Base-by-base conservation (phyloP, 208 protist genomes). In the Acanthamoeba sp. region DNA sequence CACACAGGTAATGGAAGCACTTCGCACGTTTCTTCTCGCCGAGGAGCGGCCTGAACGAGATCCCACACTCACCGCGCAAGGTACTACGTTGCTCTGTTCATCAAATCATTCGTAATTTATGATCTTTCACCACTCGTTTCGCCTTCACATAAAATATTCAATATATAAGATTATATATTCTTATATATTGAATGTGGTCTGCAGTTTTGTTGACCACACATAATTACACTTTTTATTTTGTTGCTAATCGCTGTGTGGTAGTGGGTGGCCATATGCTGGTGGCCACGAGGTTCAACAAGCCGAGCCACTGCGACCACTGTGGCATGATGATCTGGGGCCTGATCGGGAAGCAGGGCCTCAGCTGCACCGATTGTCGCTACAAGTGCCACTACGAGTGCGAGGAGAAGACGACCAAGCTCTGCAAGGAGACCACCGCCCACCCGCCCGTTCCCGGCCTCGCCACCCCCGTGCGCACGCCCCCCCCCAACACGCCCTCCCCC, bases 271-370 rank as follows among this genome's bases (percentile, higher is more conserved):
- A 88, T 29, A 14, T 36, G 32, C 29, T 88, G 45, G 50, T 55
- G 48, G 45, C 80, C 16, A 62, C 50, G 27, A 20, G 80, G 16
- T 88, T 88, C 50, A 62, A 55, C 48, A 62, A 64, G 80, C 80
- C 80, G 80, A 88, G 48, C 24, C 50, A 88, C 32, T 88, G 80
- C 80, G 80, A 88, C 48, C 80, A 88, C 36, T 88, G 80, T 10
- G 80, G 80, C 29, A 22, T 64, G 10, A 55, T 88, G 48, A 88
- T 88, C 20, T 88, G 80, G 80, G 71, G 71, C 38, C 71, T 80
- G 36, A 80, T 80, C 7, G 71, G 71, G 34, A 80, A 80, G 24
- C 71, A 80, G 29, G 71, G 71, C 3, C 71, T 80, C 36, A 29
- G 36, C 71, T 80, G 71, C 71, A 48, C 71, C 32, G 71, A 80